These are phyloP conservation scores for Coemansia sp. DNA, from an alignment of 371 early-diverging fungal species.

Conservation along the genomic window DNA sequence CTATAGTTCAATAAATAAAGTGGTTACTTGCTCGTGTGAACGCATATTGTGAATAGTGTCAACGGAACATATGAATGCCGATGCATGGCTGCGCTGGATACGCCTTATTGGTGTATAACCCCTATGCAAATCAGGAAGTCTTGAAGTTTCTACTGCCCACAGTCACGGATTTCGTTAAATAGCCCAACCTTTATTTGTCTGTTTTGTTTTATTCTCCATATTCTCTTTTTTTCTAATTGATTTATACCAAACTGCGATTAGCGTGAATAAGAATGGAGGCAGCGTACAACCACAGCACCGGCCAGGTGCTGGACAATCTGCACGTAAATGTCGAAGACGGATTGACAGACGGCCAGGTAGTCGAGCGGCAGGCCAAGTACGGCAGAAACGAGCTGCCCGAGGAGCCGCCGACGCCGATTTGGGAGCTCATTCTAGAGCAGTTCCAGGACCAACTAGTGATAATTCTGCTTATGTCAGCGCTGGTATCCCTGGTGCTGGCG, in stretches of 20 bases:
- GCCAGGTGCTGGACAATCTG: conserved; percentile 34
- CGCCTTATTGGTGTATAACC: background rate
- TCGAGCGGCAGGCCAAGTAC: conserved; percentile 57
- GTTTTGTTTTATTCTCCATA: background rate
- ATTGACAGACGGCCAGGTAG: conserved; percentile 56
- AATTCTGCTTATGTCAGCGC: conserved; percentile 89
- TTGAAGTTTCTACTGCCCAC: background rate
- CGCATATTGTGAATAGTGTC: background rate
- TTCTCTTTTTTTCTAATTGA: background rate
- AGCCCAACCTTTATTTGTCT: background rate
- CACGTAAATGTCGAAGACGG: conserved; percentile 54
- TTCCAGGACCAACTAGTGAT: conserved; percentile 97
- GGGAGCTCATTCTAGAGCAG: conserved; percentile 91
- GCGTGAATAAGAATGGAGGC: conserved; percentile 20
- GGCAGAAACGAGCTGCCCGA: conserved; percentile 79
- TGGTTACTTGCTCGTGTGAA: background rate
- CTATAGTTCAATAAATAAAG: background rate
- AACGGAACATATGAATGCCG: background rate
- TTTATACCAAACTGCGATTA: background rate
- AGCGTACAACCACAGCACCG: conserved; percentile 22
- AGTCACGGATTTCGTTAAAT: background rate
- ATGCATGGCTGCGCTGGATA: no score
- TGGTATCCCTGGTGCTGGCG: conserved; percentile 90
- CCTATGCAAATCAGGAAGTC: background rate
- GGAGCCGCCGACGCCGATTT: conserved; percentile 86